Conservation (phyloP, 306 rosid species). For the barrel medic (Medicago truncatula) region MtrunA17r5.0-ANR NC_053042.1:44664501-44665000, state of each 20-base stretch:
- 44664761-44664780: constrained; percentile 2
- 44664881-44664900: constrained; percentile 98
- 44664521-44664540: constrained; percentile 99
- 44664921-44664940: constrained; percentile 96
- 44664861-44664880: constrained; percentile 96
- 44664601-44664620: constrained; percentile 99
- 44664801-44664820: constrained; percentile 23
- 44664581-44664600: constrained; percentile 98
- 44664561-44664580: constrained; percentile 99
- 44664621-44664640: constrained; percentile 86
- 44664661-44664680: constrained; percentile 1
- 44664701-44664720: constrained; percentile 29
- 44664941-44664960: constrained; percentile 20
- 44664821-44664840: constrained; percentile 61
- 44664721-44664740: constrained; percentile 23
- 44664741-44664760: constrained; percentile 9
- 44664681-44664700: background rate
- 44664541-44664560: constrained; percentile 99
- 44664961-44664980: constrained; percentile 17
- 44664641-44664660: constrained; percentile 69
- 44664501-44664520: constrained; percentile 94
- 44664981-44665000: background rate
- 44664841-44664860: constrained; percentile 97
- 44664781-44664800: constrained; percentile 7
- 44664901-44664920: constrained; percentile 97